Conservation (phyloP, 2,329 filamentous ascomycete genomes). For the Hypomyces rosellus region DNA sequence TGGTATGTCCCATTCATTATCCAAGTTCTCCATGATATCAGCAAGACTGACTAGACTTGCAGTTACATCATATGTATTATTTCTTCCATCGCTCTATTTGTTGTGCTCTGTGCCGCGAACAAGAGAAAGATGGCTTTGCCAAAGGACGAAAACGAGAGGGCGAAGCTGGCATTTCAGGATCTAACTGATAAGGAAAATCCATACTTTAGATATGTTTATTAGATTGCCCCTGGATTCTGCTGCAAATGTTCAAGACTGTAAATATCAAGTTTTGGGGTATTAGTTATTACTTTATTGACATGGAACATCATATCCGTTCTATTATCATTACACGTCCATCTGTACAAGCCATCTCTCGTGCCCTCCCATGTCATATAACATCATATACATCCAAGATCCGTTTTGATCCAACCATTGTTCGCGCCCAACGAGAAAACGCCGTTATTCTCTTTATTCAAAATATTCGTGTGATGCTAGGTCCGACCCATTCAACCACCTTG, state of each 20-base stretch:
- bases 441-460: conserved; percentile 4
- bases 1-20: conserved; percentile 30
- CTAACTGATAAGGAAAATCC: conserved; percentile 63
- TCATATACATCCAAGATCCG: too few species aligned
- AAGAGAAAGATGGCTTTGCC: conserved; percentile 39
- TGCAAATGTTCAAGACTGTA: not conserved
- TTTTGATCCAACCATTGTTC: not conserved
- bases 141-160: conserved; percentile 54
- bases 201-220: conserved; percentile 55
- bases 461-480: conserved; percentile 19
- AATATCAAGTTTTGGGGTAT: too few species aligned
- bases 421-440: not conserved
- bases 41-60: conserved; percentile 2
- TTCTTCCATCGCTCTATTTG: conserved; percentile 49
- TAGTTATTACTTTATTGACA: too few species aligned
- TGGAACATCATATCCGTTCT: too few species aligned
- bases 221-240: not conserved
- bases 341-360: too few species aligned
- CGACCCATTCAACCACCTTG: conserved; percentile 26
- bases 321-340: too few species aligned
- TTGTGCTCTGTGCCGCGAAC: conserved; percentile 55
- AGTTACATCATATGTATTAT: conserved; percentile 64
- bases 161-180: conserved; percentile 60
- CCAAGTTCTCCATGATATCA: not conserved
- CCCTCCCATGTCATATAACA: too few species aligned